These are phyloP conservation scores for Kodamaea sp. DNA, from an alignment of 1,139 yeast genomes.

Conservation along the genomic window DNA sequence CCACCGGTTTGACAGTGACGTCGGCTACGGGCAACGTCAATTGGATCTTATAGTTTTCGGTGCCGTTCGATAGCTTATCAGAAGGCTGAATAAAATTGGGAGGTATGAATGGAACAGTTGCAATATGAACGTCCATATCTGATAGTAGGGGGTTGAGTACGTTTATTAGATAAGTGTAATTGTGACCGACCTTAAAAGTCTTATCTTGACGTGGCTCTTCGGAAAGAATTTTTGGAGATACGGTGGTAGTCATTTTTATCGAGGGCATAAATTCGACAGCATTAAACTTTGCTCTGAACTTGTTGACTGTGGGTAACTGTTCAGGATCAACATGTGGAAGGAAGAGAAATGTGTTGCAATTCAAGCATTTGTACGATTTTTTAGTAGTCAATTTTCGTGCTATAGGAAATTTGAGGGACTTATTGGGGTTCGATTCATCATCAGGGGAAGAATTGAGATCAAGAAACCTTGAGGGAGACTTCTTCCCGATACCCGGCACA, in stretches of 20 bases:
- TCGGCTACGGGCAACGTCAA: slow-evolving; percentile 30
- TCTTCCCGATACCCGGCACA: no score
- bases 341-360: slow-evolving; percentile 29
- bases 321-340: slow-evolving; percentile 28
- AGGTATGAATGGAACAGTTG: slow-evolving; percentile 19
- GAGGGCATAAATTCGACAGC: slow-evolving; percentile 39
- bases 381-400: slow-evolving; percentile 29
- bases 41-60: slow-evolving; percentile 12
- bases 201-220: slow-evolving; percentile 7
- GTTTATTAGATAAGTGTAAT: slow-evolving; percentile 25
- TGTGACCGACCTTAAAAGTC: slow-evolving; percentile 12
- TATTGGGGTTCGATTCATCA: no score
- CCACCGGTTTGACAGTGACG: slow-evolving; percentile 19
- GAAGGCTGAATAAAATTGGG: slow-evolving; percentile 12
- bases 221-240: slow-evolving; percentile 7
- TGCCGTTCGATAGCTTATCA: slow-evolving; percentile 8
- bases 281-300: slow-evolving; percentile 30
- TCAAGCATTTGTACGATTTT: slow-evolving; percentile 27
- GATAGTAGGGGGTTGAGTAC: slow-evolving; percentile 31
- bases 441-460: no score
- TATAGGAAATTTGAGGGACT: slow-evolving; percentile 20
- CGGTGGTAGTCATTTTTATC: slow-evolving; percentile 16
- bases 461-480: no score
- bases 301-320: slow-evolving; percentile 30
- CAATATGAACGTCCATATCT: slow-evolving; percentile 17